Evolutionary conservation across 108 stramenopile species (phyloP), one percentile per base, ranked within the genome.

Genomic region (Pseudonitzschia multistriata): DNA sequence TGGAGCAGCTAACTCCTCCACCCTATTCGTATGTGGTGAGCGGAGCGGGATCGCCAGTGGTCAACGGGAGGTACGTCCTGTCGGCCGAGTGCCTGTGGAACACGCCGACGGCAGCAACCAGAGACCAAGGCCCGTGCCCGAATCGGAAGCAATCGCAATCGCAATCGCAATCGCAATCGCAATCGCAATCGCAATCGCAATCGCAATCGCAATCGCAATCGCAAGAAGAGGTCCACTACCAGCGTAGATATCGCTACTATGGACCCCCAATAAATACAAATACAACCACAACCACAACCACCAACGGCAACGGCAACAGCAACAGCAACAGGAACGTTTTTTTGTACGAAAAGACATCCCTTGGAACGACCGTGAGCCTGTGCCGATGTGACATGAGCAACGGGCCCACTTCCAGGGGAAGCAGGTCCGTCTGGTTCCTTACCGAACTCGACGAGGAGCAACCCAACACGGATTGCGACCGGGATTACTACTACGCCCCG

Each of bases 381-480:
- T 52, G 50, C 50, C 50, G 21, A 7, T 52, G 50, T 24, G 50
- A 25, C 25, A 25, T 52, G 24, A 52, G 4, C 25, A 10, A 52
- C 21, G 21, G 24, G 3, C 50, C 50, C 8, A 52, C 50, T 2
- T 24, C 24, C 25, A 17, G n/a, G 3, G 15, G 49, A 6, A 25
- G 22, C 24, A 11, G 1, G 22, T 2, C 24, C 19, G 5, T 24
- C 92, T 96, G 94, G 94, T 96, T 93, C 68, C 86, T 96, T 14
- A 87, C 88, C 28, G 85, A 89, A 62, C 91, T 92, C n/a, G 94
- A 96, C 59, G 74, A 81, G 21, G 79, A 85, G 33, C 83, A 87
- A 34, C 94, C 94, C 40, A 92, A 92, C 6, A 96, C 94, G 19
- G 94, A 96, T 68, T 88, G 90, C 63, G 94, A 96, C 74, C 81